Evolutionary conservation across 768 basidiomycete genomes (phyloP), one percentile per base, ranked within the genome.

Genomic region (Suillus clintonianus): DNA sequence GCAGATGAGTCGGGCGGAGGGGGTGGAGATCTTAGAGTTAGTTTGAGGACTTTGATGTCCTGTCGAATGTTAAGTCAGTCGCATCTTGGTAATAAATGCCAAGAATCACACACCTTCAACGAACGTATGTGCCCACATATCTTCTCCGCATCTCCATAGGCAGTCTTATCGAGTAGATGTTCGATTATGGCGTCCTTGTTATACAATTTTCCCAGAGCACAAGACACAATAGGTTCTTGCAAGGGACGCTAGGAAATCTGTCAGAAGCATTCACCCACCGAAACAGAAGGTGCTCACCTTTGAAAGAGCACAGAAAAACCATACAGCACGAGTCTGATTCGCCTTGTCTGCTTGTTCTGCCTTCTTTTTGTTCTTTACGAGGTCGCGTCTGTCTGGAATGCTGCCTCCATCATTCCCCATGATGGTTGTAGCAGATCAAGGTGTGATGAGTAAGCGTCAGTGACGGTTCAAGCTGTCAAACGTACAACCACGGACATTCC

Each of bases 121-220:
- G 90, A 90, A 63, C 91, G 84, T 47, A 99, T 89, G 77, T 99
- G 94, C 3, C 95, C 92, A 72, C 96, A 98, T 70, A 97, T 96
- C 65, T 86, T 85, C 67, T 91, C 90, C 0, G 95, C 96, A 67
- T 99, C 97, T 7, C 96, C 94, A 74, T 95, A 96, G 3, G 88
- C 83, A 4, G 85, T 79, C 68, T 86, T 88, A 74, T 97, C 92
- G 17, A 99, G 78, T 37, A 98, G 82, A 76, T 89, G 97, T 74
- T 97, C 94, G 45, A 99, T 85, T 32, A 99, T 81, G 1, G 96
- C 87, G 69, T 97, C 97, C 72, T 97, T 97, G 78, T 98, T 99
- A 74, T 98, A 99, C 0, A 99, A 80, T 75, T 96, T 97, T 13
- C 97, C 97, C 0, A 98, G 83, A 0, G 89, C 89, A 77, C 95